Base-by-base conservation (phyloP, 129 eudicot species). In the Chrysanthemum makinoi region DNA sequence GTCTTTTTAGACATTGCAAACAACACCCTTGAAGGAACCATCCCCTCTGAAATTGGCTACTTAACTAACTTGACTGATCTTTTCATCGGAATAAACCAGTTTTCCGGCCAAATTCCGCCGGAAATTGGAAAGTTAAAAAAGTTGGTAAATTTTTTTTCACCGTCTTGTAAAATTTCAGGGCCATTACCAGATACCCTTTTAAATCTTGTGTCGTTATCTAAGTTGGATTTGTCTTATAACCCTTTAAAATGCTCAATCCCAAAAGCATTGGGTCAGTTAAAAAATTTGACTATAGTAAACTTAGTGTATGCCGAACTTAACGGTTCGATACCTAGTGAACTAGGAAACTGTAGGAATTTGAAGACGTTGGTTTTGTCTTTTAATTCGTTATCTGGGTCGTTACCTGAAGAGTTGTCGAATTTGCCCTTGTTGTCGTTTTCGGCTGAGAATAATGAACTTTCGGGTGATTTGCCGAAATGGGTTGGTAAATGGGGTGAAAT, bases 131-230 rank as follows among this genome's bases (percentile, higher is more conserved):
- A 78, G 14, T 88, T 90, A 10, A 61, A 67, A 13, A 85, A 69
- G 2, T 72, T 90, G 2, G 62, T 80, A 6, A 83, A 74, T 64
- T 68, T 87, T 11, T 85, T 65, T 39, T 60, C 97, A 5, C 87
- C 89, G 22, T 79, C 83, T 10, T 83, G 95, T 80, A 79, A 33
- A 17, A 39, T 90, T 39, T 72, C 66, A 49, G 97, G 97, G 28
- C 97, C 95, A 4, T 80, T 90, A n/a, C 97, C 97, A 2, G 87
- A 80, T 2, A 70, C 89, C 1, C 48, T 90, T 49, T 87, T 87
- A 5, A 68, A 83, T 57, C 80, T 90, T 20, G 73, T 79, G 44
- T 81, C 91, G 6, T 58, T 87, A 14, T 81, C 75, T 28, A 87
- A 80, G 17, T 75, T 87, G 16, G 97, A 90, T 69, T 83, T 90